Evolutionary conservation across 192 early-diverging fungal genomes (phyloP).

Genomic region (Entophlyctis luteolus): DNA sequence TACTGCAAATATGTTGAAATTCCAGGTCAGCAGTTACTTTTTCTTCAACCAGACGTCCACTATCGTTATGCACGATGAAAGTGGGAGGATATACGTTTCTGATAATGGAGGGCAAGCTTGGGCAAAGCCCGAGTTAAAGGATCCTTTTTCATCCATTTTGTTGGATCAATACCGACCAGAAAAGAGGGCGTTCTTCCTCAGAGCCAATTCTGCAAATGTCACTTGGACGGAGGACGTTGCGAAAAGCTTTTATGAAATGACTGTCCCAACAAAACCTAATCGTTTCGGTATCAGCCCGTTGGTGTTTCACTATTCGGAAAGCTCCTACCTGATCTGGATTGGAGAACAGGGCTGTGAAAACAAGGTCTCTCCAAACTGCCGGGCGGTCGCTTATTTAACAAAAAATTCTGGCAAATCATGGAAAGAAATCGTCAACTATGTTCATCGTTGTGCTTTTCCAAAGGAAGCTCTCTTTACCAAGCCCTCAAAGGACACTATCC

Average conservation of each 20-base stretch:
- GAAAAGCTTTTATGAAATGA: constrained; percentile 12
- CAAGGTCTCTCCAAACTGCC: constrained; percentile 44
- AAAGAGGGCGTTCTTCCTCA: constrained; percentile 33
- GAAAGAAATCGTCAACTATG: constrained; percentile 68
- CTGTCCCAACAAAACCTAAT: constrained; percentile 17
- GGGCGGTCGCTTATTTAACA: constrained; percentile 66
- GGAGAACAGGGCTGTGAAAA: constrained; percentile 26
- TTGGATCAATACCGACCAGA: constrained; percentile 29
- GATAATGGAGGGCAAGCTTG: constrained; percentile 34
- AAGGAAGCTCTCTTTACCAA: constrained; percentile 50
- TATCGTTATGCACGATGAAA: constrained; percentile 28
- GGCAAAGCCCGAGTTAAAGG: constrained; percentile 18
- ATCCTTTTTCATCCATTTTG: constrained; percentile 23
- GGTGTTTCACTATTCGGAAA: constrained; percentile 60
- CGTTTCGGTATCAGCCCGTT: constrained; percentile 7
- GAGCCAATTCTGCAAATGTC: background rate
- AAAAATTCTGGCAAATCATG: constrained; percentile 63
- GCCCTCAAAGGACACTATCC: constrained; percentile 63
- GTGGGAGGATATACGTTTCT: constrained; percentile 16
- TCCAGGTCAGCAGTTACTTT: constrained; percentile 32
- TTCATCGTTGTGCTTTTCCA: constrained; percentile 74
- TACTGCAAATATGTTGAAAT: constrained; percentile 13
- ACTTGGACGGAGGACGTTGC: constrained; percentile 31
- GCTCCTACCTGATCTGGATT: constrained; percentile 75
- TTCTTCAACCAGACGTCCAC: constrained; percentile 40